These are phyloP conservation scores for Colletotrichum tofieldiae DNA, from an alignment of 2,329 filamentous ascomycete species.

Conservation along the genomic window DNA sequence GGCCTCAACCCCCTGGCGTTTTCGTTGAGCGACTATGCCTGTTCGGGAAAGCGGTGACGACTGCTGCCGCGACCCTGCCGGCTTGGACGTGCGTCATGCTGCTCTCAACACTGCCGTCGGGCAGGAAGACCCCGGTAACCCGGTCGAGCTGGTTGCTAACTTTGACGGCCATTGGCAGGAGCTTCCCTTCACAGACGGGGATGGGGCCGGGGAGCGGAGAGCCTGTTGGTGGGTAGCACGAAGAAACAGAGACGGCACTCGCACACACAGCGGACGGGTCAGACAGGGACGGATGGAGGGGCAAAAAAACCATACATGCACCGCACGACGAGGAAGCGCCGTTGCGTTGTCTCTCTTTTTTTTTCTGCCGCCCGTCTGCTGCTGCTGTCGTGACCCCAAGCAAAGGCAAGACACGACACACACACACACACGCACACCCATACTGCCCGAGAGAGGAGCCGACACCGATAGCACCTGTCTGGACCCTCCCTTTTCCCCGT, in stretches of 20 bases:
- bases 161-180: slow-evolving; percentile 27
- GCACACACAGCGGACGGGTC: background rate
- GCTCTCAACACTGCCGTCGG: slow-evolving; percentile 37
- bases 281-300: slow-evolving; percentile 32
- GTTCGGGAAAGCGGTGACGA: slow-evolving; percentile 18
- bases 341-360: slow-evolving; percentile 12
- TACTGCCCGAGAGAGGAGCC: slow-evolving; percentile 9
- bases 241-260: background rate
- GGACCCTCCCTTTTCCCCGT: slow-evolving; percentile 31
- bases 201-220: slow-evolving; percentile 9
- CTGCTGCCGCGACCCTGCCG: slow-evolving; percentile 30
- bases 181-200: slow-evolving; percentile 12
- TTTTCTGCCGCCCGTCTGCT: slow-evolving; percentile 20
- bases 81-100: slow-evolving; percentile 41
- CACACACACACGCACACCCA: background rate
- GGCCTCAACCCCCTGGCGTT: slow-evolving; percentile 44
- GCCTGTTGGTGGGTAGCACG: background rate
- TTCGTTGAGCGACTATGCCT: slow-evolving; percentile 42
- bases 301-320: slow-evolving; percentile 28
- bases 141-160: slow-evolving; percentile 5
- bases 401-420: slow-evolving; percentile 20
- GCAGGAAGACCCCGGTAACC: slow-evolving; percentile 25
- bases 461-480: slow-evolving; percentile 22
- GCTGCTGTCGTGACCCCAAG: slow-evolving; percentile 20
- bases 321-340: background rate